Base-by-base conservation (phyloP, 768 basidiomycete species). In the Stropharia rugosoannulata region DNA sequence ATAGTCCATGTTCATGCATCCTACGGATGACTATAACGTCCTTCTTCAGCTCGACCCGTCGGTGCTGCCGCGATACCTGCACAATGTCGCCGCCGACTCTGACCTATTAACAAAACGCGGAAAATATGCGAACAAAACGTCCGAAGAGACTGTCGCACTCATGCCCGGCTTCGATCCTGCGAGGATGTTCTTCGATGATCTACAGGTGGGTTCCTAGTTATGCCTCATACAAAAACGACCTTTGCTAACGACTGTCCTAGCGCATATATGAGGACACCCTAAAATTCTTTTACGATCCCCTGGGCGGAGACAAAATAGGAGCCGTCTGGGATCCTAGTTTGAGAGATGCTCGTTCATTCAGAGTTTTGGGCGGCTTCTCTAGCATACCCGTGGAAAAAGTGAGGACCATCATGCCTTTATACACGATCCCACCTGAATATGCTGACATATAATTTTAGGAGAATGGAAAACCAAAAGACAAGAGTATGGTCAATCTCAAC, bases 141-240 rank as follows among this genome's bases (percentile, higher is more conserved):
- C 62, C 19, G 64, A 68, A 18, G 56, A 67, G n/a, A 65, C 66
- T 9, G 67, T 62, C 1, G 57, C 63, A 11, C 64, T 75, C 13
- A 77, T 84, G 38, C 81, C 92, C 15, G 93, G 85, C 2, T 95
- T 93, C 62, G 93, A 98, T 70, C 94, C 94, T 1, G 87, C 84
- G 0, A 73, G 72, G 12, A 62, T 84, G 57, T 76, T 93, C 13
- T 81, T 87, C 62, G 66, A 76, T 15, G 92, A 95, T 61, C 73
- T 98, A 5, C 80, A 87, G 78, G 94, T 91, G 57, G 45, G 78
- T 62, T 13, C 35, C 18, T 19, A 41, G 8, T 25, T 4, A n/a
- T 42, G 38, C 15, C 50, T 38, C 40, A 32, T 45, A 52, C 32
- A 32, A 48, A 50, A 22, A 25, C 57, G 25, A 11, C 46, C 6